These are phyloP conservation scores for Ziziphus jujuba DNA, from an alignment of 306 rosid genomes.

Conservation along the genomic window DNA sequence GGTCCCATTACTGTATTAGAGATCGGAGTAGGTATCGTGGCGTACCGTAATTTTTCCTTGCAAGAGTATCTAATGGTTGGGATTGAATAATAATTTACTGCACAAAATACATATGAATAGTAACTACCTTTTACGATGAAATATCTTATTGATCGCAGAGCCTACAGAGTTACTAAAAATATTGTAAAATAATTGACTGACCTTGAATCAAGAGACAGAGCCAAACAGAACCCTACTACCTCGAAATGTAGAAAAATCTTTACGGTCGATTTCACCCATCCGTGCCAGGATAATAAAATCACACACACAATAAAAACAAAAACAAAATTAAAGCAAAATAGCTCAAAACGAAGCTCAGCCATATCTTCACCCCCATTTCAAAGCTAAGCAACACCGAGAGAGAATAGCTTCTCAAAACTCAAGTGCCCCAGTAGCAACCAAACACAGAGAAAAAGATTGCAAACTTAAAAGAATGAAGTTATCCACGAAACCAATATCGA, in stretches of 20 bases:
- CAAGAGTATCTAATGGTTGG: constrained; percentile 14
- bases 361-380: constrained; percentile 19
- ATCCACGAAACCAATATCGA: constrained; percentile 62
- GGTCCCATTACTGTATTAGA: too few relatives aligned
- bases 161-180: neutral
- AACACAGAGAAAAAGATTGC: neutral
- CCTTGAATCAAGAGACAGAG: constrained; percentile 3
- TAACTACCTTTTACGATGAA: too few relatives aligned
- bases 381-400: neutral
- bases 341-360: constrained; percentile 13
- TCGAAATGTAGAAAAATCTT: constrained; percentile 30
- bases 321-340: neutral
- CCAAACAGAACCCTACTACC: constrained; percentile 34
- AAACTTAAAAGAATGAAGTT: constrained; percentile 48
- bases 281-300: constrained; percentile 49
- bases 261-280: constrained; percentile 46
- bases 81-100: neutral
- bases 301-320: constrained; percentile 1
- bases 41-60: too few relatives aligned
- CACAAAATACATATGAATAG: neutral
- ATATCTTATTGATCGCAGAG: too few relatives aligned
- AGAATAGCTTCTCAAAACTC: neutral
- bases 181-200: constrained; percentile 2
- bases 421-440: neutral
- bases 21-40: too few relatives aligned